Base-by-base conservation (phyloP, 208 protist genomes). In the Crithidia thermophila region DNA sequence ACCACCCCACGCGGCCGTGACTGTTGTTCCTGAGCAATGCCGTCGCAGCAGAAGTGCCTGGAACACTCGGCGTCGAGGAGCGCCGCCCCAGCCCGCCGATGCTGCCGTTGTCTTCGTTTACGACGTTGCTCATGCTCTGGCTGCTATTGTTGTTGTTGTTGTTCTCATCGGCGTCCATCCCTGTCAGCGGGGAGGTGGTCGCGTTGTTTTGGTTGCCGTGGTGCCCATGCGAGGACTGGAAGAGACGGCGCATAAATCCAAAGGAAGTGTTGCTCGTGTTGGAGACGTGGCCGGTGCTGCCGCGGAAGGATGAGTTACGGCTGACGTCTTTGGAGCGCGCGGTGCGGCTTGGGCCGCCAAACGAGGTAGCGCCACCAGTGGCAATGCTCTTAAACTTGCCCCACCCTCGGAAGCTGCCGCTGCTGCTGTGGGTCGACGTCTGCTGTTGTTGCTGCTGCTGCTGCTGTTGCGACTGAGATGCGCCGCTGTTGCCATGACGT, bases 321-420 rank as follows among this genome's bases (percentile, higher is more conserved):
- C 40, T 56, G 7, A 13, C 13, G 21, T 57, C 56, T 13, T 65
- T 72, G 21, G 47, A 58, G 0, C n/a, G 58, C 6, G 27, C 40
- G 1, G n/a, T 28, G 13, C 56, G 56, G 42, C 28, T 10, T 2
- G 36, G 37, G 1, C 42, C 30, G 28, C 34, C n/a, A 3, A 40
- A 27, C 5, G 30, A 53, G 13, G 47, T 18, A 21, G 27, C 43
- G 23, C 28, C 34, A 9, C 60, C 36, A 2, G 34, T 27, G 25
- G 66, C 45, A 56, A 58, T 57, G 56, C 47, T 64, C 10, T 50
- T 49, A 20, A 74, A 42, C 2, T 39, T 49, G 21, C 31, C 43
- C 60, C 62, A 69, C 0, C 60, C 56, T 18, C 62, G 42, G 51
- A 53, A 59, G 51, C 61, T 67, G 50, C 64, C 56, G 36, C 39